phyloP scores from a whole-genome alignment of 2,329 filamentous ascomycete genomes.

The Neofusicoccum kwambonambiense region DNA sequence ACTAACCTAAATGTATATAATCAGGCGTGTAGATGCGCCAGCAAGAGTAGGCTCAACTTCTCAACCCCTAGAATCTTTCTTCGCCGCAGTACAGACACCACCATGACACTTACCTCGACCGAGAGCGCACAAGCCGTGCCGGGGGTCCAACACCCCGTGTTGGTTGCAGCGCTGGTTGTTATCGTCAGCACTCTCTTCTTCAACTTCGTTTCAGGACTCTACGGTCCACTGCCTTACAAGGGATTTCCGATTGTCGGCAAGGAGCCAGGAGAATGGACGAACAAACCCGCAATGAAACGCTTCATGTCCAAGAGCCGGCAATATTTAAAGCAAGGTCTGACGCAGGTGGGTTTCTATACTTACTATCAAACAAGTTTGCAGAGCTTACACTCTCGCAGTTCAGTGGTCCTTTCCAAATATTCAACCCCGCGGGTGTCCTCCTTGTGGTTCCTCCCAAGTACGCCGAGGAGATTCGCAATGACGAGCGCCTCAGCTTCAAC shows the following conservation, averaged over 20 bases:
- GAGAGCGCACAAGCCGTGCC: neutral
- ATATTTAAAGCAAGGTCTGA: neutral
- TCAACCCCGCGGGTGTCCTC: neutral
- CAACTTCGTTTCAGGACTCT: neutral
- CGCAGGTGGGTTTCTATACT: neutral
- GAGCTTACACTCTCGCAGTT: neutral
- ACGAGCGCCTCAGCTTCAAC: neutral
- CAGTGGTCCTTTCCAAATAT: conserved; percentile 1
- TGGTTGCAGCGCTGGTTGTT: neutral
- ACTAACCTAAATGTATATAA: neutral
- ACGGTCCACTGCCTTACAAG: neutral
- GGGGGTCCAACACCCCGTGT: neutral
- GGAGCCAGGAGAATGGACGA: conserved; percentile 5
- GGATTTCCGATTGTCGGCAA: neutral
- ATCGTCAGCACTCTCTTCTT: neutral
- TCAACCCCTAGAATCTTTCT: neutral
- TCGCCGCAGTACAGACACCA: neutral
- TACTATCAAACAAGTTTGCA: neutral
- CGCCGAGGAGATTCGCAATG: conserved; percentile 3
- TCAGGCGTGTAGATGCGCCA: neutral
- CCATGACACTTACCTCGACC: neutral
- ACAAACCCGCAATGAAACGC: neutral
- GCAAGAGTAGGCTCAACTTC: too few species aligned
- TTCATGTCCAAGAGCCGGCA: neutral
- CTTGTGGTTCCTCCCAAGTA: neutral